Conservation (phyloP, 192 early-diverging fungal species). For the Coemansia aciculifera region DNA sequence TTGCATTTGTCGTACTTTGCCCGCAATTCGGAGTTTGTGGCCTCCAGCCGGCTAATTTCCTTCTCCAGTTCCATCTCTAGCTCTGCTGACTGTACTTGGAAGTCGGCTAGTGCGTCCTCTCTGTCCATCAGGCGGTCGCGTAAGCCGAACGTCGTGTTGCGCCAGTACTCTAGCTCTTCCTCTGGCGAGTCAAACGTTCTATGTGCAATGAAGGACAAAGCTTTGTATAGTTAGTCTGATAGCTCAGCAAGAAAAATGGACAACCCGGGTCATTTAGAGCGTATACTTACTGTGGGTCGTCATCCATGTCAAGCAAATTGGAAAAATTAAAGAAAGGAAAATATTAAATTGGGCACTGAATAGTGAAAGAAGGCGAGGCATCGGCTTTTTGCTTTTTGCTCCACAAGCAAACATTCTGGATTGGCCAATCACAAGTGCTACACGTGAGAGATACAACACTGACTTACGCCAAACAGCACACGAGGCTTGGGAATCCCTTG, state of each 20-base stretch:
- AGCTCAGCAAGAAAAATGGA: not conserved
- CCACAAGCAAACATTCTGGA: not conserved
- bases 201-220: not conserved
- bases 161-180: slow-evolving; percentile 73
- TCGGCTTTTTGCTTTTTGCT: not conserved
- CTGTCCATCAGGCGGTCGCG: slow-evolving; percentile 61
- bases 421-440: not conserved
- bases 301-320: slow-evolving; percentile 16
- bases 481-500: not conserved
- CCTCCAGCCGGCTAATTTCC: slow-evolving; percentile 71
- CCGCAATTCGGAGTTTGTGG: slow-evolving; percentile 63
- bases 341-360: not conserved
- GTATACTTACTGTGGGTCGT: slow-evolving; percentile 33
- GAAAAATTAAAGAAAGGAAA: slow-evolving; percentile 2
- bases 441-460: not conserved
- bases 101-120: slow-evolving; percentile 63
- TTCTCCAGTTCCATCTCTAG: slow-evolving; percentile 71
- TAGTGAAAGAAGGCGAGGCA: not conserved
- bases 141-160: slow-evolving; percentile 52
- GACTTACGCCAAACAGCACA: not conserved
- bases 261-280: not conserved
- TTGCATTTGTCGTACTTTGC: slow-evolving; percentile 64
- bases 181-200: slow-evolving; percentile 57
- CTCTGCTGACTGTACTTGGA: slow-evolving; percentile 66
- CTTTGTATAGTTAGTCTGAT: not conserved